Base-by-base conservation (phyloP, 164 flowering plant genomes). In the Dillenia suffruticosa region DNA sequence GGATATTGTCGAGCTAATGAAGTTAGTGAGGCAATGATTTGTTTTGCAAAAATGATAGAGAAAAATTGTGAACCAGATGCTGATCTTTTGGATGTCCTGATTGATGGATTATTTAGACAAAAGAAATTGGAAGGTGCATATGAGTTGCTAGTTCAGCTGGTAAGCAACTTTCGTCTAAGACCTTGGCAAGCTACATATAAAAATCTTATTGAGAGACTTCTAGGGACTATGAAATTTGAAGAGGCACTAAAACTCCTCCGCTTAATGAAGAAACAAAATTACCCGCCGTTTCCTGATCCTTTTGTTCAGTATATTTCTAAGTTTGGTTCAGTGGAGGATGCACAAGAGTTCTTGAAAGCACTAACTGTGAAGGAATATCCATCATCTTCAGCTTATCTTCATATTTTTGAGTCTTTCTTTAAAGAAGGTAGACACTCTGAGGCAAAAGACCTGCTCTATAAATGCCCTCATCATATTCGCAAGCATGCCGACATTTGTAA, bases 131-230 rank as follows among this genome's bases (percentile, higher is more conserved):
- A 66, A 8, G 85, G 84, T 53, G 97, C 96, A 3, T 82, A 82
- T 72, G 61, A 74, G 32, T 75, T 91, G 57, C 68, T 88, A 8
- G 51, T 73, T 46, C 96, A 85, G 77, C 72, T 86, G 88, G 88
- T 79, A 50, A 68, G 71, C 1, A 80, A 45, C 45, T 75, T 56
- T 50, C 68, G 51, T 8, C 32, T 95, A 53, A 81, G 70, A 65
- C 99, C 99, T 9, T 88, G 96, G 97, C 96, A 90, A 76, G 81
- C 88, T 40, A 95, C 96, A 10, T 89, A 72, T 65, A 92, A 89
- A 67, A 59, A 43, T 49, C 53, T 94, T 75, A 89, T 88, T 59
- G 69, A 88, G 55, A 79, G 72, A 65, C 81, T 94, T 59, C 54
- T 91, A 44, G 78, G 65, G 13, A 81, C 63, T 49, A 75, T 82